A percentile compares a stretch with the other conserved stretches of the same genome.
These are phyloP conservation scores for Sporisorium scitamineum DNA, from an alignment of 1,284 basidiomycete species.

Conservation along the genomic window DNA sequence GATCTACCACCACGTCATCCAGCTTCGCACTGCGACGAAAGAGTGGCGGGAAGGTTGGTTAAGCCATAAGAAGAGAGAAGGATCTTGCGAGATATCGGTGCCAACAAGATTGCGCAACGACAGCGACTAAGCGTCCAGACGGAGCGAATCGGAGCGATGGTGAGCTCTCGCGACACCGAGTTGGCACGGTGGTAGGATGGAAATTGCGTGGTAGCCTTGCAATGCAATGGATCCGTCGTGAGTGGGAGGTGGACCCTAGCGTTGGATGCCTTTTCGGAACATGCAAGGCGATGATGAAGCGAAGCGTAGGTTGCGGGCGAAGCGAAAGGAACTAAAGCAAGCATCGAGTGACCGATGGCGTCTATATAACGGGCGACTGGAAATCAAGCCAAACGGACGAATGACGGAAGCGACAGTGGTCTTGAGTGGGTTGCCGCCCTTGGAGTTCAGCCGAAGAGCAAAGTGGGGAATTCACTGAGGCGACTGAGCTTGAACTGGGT, in stretches of 20 bases:
- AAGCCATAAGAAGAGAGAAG: not conserved
- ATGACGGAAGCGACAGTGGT: constrained; percentile 7
- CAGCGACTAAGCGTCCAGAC: not conserved
- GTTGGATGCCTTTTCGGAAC: constrained; percentile 5
- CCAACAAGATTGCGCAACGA: not conserved
- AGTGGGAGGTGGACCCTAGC: not conserved
- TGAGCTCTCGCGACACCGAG: constrained; percentile 3
- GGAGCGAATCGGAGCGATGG: not conserved
- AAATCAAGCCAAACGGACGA: constrained; percentile 4
- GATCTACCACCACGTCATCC: not conserved
- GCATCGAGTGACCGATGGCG: constrained; percentile 13
- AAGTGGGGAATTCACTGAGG: not conserved
- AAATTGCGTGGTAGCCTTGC: not conserved
- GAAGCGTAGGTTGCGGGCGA: not conserved
- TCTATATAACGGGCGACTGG: constrained; percentile 22
- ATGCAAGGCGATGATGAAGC: constrained; percentile 8
- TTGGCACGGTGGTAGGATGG: not conserved
- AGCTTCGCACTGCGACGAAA: not conserved
- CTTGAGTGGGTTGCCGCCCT: not conserved
- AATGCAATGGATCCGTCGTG: not conserved
- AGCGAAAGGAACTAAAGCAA: constrained; percentile 27
- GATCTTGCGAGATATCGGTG: too few relatives aligned
- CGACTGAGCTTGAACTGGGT: constrained; percentile 1
- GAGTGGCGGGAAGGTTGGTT: not conserved
- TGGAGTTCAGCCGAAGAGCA: not conserved